Base-by-base conservation (phyloP, 129 eudicot species). In the Cynara cardunculus region DNA sequence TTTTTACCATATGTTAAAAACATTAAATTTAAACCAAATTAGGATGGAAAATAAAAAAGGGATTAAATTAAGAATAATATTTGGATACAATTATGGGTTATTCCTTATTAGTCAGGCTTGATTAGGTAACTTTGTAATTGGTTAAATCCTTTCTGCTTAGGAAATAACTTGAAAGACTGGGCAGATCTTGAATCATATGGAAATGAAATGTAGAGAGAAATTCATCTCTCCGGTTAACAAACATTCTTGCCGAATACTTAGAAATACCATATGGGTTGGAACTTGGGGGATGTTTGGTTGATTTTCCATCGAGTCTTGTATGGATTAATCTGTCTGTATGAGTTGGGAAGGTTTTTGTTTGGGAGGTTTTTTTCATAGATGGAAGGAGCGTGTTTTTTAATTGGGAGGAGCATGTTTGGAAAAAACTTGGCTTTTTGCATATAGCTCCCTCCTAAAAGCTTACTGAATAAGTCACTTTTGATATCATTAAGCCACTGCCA, bases 91-190 rank as follows among this genome's bases (percentile, higher is more conserved):
- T 25, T 78, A 25, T 39, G 44, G 27, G n/a, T 69, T 78, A 66
- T 46, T 78, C 68, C 67, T 41, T 69, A n/a, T 49, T 59, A 32
- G 22, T 80, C 72, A 80, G 31, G 73, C 25, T 80, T 71, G 41
- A 71, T 32, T 32, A 80, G 71, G 37, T 32, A 32, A 9, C 61
- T 53, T 49, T 79, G 69, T 79, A 30, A 31, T 34, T 30, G 34
- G 34, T 49, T 34, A 53, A 12, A 53, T 72, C 11, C 22, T 37
- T 75, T 66, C 69, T 74, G 21, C 28, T 46, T 44, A 53, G 25
- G 66, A 22, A 18, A 26, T 44, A 26, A 74, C 24, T 25, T 16
- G 67, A 46, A 46, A 46, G 37, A 74, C 49, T 44, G 46, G 78
- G 49, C 39, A 46, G 67, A 74, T 74, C 39, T 35, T 46, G 13